Base-by-base conservation (phyloP, 805 yeast genomes). In the Nakazawaea populi region DNA sequence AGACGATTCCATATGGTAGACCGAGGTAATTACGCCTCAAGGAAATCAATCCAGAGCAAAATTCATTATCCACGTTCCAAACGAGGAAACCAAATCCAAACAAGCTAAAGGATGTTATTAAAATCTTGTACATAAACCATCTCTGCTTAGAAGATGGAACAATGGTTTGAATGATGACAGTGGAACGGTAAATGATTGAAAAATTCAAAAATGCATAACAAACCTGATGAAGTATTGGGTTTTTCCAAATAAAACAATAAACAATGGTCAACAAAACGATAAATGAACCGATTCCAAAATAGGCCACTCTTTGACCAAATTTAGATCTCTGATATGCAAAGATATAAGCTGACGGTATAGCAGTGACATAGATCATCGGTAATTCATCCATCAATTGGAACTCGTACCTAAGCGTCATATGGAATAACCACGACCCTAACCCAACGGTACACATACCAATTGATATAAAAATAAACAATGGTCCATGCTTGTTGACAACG, bases 341-440 rank as follows among this genome's bases (percentile, higher is more conserved):
- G 12, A 68, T 52, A 53, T 68, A 67, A 1, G 68, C 72, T 54
- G 89, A 83, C 0, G 99, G 98, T 30, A 92, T 83, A 56, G 97
- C 92, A 2, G 99, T 94, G 27, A 96, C 97, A 69, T 94, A 94
- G 55, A 94, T 89, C 99, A 94, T 94, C 40, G 99, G 99, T 60
- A 94, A 74, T 66, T 94, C 99, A 70, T 94, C 99, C 66, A 94
- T 74, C 55, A 94, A 66, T 70, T 94, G 99, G 70, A 79, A 94
- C 63, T 87, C 89, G 67, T 92, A 94, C 56, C 80, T 75, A 59
- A 94, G 74, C 4, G 98, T 92, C 97, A 94, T 94, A 67, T 94
- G 99, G 72, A 94, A 94, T 55, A 90, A 69, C 92, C 97, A 94
- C 18, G 89, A 82, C 3, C 99, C 99, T 24, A 92, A 67, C 0